phyloP scores from a whole-genome alignment of 2,329 filamentous ascomycete species.

The Beauveria australis region DNA sequence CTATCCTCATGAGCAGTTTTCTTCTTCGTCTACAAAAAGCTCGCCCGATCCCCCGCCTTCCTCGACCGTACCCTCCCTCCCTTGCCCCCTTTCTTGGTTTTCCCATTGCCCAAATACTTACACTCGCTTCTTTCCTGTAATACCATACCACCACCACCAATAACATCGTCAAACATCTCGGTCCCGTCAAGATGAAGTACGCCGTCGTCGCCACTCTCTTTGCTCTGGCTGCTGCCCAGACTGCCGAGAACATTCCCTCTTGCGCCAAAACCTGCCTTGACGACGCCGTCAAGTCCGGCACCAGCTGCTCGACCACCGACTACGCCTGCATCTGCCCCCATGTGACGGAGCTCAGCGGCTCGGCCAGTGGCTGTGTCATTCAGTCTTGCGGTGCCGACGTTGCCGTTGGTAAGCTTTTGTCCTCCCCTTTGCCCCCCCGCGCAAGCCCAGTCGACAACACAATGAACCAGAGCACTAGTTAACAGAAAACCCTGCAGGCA shows the following conservation, averaged over 20 bases:
- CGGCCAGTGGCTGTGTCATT: slow-evolving; percentile 29
- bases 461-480: slow-evolving; percentile 8
- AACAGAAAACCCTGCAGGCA: slow-evolving; percentile 20
- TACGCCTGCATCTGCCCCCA: slow-evolving; percentile 26
- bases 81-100: slow-evolving; percentile 13
- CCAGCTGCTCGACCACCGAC: slow-evolving; percentile 26
- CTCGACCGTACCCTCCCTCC: slow-evolving; percentile 11
- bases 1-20: neutral
- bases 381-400: slow-evolving; percentile 26
- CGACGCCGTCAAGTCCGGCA: slow-evolving; percentile 22
- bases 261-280: slow-evolving; percentile 31
- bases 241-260: slow-evolving; percentile 25
- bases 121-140: slow-evolving; percentile 22
- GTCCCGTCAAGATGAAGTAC: slow-evolving; percentile 31
- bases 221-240: slow-evolving; percentile 27
- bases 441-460: neutral
- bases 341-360: slow-evolving; percentile 24
- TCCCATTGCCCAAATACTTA: slow-evolving; percentile 20
- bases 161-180: neutral
- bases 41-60: slow-evolving; percentile 11
- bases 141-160: slow-evolving; percentile 8
- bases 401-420: slow-evolving; percentile 30
- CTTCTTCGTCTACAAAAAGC: slow-evolving; percentile 22
- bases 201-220: slow-evolving; percentile 26
- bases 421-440: neutral